phyloP scores from a whole-genome alignment of 1,284 basidiomycete species.

The Amylostereum chailletii region DNA sequence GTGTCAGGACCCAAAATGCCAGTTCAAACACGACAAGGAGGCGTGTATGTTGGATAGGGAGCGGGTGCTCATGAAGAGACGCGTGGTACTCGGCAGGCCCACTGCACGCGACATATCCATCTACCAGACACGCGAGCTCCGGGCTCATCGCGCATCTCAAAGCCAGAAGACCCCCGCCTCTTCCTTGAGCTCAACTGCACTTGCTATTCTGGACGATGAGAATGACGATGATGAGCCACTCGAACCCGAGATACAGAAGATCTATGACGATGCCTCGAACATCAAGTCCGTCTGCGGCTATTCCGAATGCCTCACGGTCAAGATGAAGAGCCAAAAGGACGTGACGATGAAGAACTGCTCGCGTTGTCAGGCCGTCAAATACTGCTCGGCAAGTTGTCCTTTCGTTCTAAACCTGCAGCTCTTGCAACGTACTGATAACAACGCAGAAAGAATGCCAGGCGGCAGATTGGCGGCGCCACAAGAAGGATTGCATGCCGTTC shows the following conservation, averaged over 20 bases:
- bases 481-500: background rate
- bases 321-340: background rate
- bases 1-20: conserved; percentile 15
- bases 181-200: too few relatives aligned
- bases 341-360: background rate
- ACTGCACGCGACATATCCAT: background rate
- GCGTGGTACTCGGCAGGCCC: conserved; percentile 2
- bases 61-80: conserved; percentile 9
- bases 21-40: conserved; percentile 17
- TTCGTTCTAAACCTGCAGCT: background rate
- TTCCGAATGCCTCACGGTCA: background rate
- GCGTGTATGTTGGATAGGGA: conserved; percentile 8
- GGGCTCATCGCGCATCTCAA: too few relatives aligned
- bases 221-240: background rate
- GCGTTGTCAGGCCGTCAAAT: background rate
- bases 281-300: background rate
- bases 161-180: too few relatives aligned
- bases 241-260: background rate
- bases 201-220: background rate
- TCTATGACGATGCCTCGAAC: background rate
- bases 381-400: background rate
- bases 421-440: background rate
- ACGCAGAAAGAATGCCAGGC: background rate
- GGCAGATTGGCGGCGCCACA: background rate
- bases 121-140: background rate